Evolutionary conservation across 345 rosid genomes (phyloP), one percentile per base, ranked within the genome.

Genomic region (Gossypium rotundifolium): DNA sequence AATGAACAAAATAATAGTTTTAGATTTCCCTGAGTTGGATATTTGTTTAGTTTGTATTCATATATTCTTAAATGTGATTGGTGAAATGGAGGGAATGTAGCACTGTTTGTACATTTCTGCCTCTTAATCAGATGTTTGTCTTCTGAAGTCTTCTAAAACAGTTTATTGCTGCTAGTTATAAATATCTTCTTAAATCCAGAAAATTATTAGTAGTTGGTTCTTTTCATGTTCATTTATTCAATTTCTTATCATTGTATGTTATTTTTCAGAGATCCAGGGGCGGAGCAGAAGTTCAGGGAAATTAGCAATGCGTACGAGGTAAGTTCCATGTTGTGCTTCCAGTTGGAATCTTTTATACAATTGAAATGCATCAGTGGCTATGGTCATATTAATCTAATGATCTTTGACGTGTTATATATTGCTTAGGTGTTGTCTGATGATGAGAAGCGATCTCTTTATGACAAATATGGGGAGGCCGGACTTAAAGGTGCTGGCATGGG

Each of bases 301-400:
- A 96, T 96, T 78, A 91, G 99, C 70, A 96, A 96, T 80, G 99
- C 98, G 10, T 96, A 96, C 27, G 99, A 96, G 97, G 99, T 91
- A 72, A 81, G n/a, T 75, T 57, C 46, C 51, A 59, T 54, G 80
- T 57, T 72, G 46, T 57, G 60, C 27, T 81, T 57, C 62, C 66
- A 20, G 54, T 9, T 73, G 17, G 71, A 51, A 76, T 61, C 38
- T 40, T 71, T 17, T 73, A 18, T 74, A 48, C 51, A 16, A 33
- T 71, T 52, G 45, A 70, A 52, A 52, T 70, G 48, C 42, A 33
- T 48, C 2, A 51, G 33, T 67, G 40, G 48, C 49, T 65, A 7
- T 58, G 49, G 48, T 12, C 69, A 44, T 49, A 46, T 68, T 20
- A 51, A 23, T 54, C 55, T 59, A 25, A 11, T 79, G 45, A 58